phyloP scores from a whole-genome alignment of 1,139 yeast species.

The Kodamaea ohmeri region DNA sequence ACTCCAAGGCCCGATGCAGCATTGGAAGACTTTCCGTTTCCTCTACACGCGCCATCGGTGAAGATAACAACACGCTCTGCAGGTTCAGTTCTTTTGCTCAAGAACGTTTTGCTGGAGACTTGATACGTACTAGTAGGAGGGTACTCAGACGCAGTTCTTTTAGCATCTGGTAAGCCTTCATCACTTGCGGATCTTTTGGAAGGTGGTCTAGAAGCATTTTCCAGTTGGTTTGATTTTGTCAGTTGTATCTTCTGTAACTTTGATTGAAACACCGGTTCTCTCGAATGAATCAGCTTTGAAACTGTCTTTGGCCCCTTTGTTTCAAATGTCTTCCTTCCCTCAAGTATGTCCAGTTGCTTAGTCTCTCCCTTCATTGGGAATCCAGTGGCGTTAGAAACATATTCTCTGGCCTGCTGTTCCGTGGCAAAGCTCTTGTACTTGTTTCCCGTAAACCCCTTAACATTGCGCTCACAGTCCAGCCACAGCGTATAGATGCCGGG shows the following conservation, averaged over 20 bases:
- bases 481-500: slow-evolving; percentile 55
- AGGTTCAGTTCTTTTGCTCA: slow-evolving; percentile 2
- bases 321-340: too few species aligned
- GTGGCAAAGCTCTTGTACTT: slow-evolving; percentile 52
- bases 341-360: too few species aligned
- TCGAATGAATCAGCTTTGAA: too few species aligned
- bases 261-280: too few species aligned
- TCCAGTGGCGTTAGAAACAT: not conserved
- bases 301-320: too few species aligned
- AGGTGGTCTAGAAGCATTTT: too few species aligned
- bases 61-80: slow-evolving; percentile 34
- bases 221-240: too few species aligned
- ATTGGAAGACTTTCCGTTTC: slow-evolving; percentile 45
- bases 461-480: slow-evolving; percentile 47
- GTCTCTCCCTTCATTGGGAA: not conserved
- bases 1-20: slow-evolving; percentile 80
- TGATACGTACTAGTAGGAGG: too few species aligned
- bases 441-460: slow-evolving; percentile 55
- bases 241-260: too few species aligned
- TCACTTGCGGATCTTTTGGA: too few species aligned
- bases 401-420: slow-evolving; percentile 40
- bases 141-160: too few species aligned
- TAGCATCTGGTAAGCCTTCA: too few species aligned
- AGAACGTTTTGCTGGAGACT: slow-evolving; percentile 2
- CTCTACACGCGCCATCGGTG: slow-evolving; percentile 71